A percentile compares a stretch with the other conserved stretches of the same genome.
phyloP scores from a whole-genome alignment of 2,329 filamentous ascomycete species.

The Sclerotiophoma versabilis region DNA sequence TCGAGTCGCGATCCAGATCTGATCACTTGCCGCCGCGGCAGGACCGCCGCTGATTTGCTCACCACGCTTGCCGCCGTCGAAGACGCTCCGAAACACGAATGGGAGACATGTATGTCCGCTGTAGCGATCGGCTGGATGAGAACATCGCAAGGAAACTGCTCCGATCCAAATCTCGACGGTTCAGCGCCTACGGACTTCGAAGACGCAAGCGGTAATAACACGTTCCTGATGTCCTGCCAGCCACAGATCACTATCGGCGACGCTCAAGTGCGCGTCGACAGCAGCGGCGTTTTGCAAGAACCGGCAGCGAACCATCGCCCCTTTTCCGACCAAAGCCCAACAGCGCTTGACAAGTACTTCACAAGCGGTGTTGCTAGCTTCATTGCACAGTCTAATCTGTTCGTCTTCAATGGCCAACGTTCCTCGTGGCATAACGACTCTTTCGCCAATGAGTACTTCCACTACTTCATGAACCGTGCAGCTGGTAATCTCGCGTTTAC shows the following conservation, averaged over 20 bases:
- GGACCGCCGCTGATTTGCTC: conserved; percentile 18
- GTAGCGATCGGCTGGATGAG: conserved; percentile 37
- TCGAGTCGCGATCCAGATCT: too few species aligned
- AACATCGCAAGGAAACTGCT: too few species aligned
- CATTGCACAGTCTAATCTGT: conserved; percentile 22
- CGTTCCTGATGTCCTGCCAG: conserved; percentile 1
- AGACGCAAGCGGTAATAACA: neutral
- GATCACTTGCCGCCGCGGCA: conserved; percentile 9
- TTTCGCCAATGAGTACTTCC: conserved; percentile 54
- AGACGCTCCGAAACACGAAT: conserved; percentile 22
- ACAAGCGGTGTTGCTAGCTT: conserved; percentile 27
- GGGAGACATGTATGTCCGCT: conserved; percentile 25
- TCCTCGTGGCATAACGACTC: conserved; percentile 58
- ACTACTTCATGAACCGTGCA: conserved; percentile 52
- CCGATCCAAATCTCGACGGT: too few species aligned
- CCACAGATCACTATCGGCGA: conserved; percentile 39
- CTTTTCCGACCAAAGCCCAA: neutral
- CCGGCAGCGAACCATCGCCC: neutral
- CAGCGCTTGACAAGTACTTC: conserved; percentile 12
- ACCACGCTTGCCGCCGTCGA: neutral
- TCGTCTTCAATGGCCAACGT: conserved; percentile 14
- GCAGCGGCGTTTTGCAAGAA: conserved; percentile 15
- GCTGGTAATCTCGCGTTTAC: conserved; percentile 54
- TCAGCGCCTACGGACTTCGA: too few species aligned
- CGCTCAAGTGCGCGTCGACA: neutral